phyloP scores from a whole-genome alignment of 441 rosid genomes.

The Eruca vesicaria region DNA sequence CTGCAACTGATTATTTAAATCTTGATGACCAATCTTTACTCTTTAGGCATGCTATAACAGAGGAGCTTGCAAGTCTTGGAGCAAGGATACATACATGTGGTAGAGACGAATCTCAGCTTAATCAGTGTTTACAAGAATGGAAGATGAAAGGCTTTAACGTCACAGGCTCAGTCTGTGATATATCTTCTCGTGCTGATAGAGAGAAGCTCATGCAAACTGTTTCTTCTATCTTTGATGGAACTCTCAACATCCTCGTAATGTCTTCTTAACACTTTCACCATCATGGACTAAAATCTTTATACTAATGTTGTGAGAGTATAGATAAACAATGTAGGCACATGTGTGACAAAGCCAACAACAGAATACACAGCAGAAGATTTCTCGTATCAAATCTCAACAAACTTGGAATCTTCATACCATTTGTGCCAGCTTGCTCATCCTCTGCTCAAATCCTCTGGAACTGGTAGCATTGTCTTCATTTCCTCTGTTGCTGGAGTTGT shows the following conservation, averaged over 20 bases:
- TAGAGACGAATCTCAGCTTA: conserved; percentile 24
- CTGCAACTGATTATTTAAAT: neutral
- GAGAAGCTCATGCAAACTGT: conserved; percentile 10
- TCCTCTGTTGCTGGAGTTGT: conserved; percentile 27
- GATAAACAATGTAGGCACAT: conserved; percentile 40
- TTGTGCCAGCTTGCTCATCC: conserved; percentile 30
- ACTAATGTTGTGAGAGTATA: neutral
- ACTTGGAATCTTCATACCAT: conserved; percentile 40
- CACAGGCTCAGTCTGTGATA: conserved; percentile 37
- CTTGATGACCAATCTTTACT: neutral
- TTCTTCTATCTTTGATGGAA: neutral
- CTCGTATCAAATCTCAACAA: conserved; percentile 23
- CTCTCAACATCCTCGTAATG: conserved; percentile 7
- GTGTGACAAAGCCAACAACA: conserved; percentile 21
- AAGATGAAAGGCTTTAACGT: conserved; percentile 26
- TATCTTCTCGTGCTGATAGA: neutral
- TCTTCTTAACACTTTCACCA: neutral
- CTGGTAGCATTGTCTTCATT: conserved; percentile 10
- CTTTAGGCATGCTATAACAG: conserved; percentile 16
- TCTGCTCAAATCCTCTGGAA: conserved; percentile 14
- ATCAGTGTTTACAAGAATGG: conserved; percentile 32
- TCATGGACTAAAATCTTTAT: neutral
- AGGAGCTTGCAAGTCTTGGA: conserved; percentile 36
- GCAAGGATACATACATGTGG: conserved; percentile 35
- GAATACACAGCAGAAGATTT: conserved; percentile 34